Evolutionary conservation across 805 yeast species (phyloP).

Genomic region (Yarrowia divulgata): DNA sequence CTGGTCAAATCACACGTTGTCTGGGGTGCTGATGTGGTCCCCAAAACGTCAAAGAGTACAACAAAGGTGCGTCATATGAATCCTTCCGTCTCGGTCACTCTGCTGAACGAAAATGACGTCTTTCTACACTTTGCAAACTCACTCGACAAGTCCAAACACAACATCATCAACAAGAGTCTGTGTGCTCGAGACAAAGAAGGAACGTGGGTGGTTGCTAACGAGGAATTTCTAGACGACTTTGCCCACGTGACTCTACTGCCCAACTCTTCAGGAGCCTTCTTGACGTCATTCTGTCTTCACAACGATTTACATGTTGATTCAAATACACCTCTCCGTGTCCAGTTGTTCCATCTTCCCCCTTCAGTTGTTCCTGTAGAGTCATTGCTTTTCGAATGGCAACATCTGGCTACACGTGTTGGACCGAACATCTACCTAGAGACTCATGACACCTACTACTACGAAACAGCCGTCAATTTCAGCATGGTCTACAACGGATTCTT

Average conservation of each 20-base stretch:
- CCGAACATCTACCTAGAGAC: not conserved
- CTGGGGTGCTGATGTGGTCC: not conserved
- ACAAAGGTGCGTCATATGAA: not conserved
- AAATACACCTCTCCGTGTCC: not conserved
- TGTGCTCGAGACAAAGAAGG: not conserved
- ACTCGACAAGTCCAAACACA: not conserved
- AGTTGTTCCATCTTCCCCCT: not conserved
- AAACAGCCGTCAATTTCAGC: not conserved
- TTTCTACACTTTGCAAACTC: not conserved
- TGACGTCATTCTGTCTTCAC: not conserved
- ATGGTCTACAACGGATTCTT: not conserved
- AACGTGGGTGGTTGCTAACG: not conserved
- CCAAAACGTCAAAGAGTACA: not conserved
- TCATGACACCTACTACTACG: not conserved
- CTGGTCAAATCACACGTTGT: too few species aligned
- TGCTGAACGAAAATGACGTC: not conserved
- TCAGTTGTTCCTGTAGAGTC: not conserved
- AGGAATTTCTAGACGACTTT: not conserved
- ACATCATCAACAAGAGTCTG: not conserved
- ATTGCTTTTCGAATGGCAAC: not conserved
- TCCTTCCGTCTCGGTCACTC: not conserved
- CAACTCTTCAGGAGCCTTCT: not conserved
- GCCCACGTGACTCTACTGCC: not conserved
- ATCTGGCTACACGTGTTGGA: not conserved
- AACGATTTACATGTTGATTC: not conserved